Conservation (phyloP, 345 rosid genomes). For the Eucalyptus curtisii region DNA sequence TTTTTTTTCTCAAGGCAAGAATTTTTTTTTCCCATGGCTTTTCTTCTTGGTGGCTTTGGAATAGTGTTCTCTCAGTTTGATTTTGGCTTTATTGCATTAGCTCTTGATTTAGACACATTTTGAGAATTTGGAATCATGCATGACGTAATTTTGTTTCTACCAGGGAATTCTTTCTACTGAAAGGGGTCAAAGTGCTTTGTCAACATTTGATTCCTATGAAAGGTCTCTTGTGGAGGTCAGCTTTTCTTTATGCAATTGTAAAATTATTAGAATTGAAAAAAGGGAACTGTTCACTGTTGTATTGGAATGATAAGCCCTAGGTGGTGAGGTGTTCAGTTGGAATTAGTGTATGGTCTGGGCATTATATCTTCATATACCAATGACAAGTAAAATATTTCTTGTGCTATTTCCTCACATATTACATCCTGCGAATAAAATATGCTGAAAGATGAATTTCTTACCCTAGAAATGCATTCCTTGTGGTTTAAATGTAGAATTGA, state of each 20-base stretch:
- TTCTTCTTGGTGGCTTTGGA: neutral
- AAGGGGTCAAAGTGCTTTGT: slow-evolving; percentile 67
- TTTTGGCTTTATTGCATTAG: neutral
- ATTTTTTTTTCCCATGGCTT: neutral
- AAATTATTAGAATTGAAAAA: neutral
- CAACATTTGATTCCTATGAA: slow-evolving; percentile 57
- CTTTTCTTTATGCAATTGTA: neutral
- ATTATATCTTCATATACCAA: neutral
- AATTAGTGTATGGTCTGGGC: neutral
- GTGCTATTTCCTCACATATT: neutral
- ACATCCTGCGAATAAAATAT: neutral
- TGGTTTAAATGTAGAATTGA: neutral
- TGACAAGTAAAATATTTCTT: neutral
- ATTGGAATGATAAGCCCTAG: neutral
- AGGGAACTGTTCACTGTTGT: neutral
- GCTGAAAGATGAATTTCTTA: neutral
- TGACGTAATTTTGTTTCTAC: neutral
- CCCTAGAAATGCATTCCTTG: neutral
- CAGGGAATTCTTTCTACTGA: slow-evolving; percentile 96
- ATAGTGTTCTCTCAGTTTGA: neutral
- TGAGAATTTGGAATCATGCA: neutral
- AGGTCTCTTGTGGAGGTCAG: slow-evolving; percentile 78
- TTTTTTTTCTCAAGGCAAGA: neutral
- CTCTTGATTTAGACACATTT: neutral
- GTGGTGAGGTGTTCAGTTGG: neutral